phyloP scores from a whole-genome alignment of 2,329 filamentous ascomycete species.

The Plectosphaerella plurivora region DNA sequence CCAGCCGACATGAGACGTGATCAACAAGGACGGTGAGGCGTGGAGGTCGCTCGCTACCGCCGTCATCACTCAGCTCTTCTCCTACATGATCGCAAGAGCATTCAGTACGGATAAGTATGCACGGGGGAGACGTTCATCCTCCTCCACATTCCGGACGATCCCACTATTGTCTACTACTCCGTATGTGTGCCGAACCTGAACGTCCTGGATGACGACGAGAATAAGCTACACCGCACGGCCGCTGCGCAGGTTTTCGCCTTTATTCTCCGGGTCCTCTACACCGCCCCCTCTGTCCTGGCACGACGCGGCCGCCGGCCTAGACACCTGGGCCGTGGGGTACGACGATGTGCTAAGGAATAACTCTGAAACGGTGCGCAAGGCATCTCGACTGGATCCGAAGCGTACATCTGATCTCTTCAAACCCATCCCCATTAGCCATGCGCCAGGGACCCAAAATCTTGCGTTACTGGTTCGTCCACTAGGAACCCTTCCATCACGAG shows the following conservation, averaged over 20 bases:
- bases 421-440: no score
- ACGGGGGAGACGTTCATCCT: conserved; percentile 28
- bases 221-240: conserved; percentile 28
- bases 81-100: conserved; percentile 30
- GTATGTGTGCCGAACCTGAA: conserved; percentile 27
- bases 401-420: no score
- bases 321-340: conserved; percentile 28
- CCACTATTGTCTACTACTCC: conserved; percentile 24
- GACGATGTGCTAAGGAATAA: conserved; percentile 21
- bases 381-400: no score
- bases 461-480: no score
- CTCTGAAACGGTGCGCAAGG: conserved; percentile 15
- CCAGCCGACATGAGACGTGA: conserved; percentile 22
- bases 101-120: conserved; percentile 28
- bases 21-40: conserved; percentile 24
- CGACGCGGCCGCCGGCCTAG: conserved; percentile 19
- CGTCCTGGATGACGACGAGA: conserved; percentile 25
- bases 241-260: conserved; percentile 33
- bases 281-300: conserved; percentile 25
- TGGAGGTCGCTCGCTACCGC: conserved; percentile 25
- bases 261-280: conserved; percentile 24
- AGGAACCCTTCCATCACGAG: no score
- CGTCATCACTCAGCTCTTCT: conserved; percentile 33
- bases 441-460: no score
- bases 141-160: conserved; percentile 25